Conservation (phyloP, 345 rosid species). For the Tarenaya hassleriana region DNA sequence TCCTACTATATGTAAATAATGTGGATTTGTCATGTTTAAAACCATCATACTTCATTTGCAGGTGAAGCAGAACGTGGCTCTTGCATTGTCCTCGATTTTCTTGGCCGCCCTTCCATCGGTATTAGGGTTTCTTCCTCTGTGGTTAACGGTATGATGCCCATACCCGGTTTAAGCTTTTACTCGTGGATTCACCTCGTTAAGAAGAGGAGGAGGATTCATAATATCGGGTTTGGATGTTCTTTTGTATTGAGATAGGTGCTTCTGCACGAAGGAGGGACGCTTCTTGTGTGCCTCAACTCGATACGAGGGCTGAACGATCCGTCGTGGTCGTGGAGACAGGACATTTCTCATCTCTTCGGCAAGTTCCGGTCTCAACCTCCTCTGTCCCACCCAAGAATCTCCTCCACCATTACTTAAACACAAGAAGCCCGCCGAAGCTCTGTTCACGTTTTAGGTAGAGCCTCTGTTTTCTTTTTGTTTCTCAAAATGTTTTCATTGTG, state of each 20-base stretch:
- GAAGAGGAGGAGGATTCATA: neutral
- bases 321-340: constrained; percentile 75
- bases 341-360: constrained; percentile 40
- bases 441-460: constrained; percentile 39
- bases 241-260: constrained; percentile 47
- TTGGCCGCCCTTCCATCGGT: constrained; percentile 86
- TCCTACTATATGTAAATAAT: neutral
- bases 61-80: constrained; percentile 92
- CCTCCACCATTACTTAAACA: constrained; percentile 7
- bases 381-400: constrained; percentile 16
- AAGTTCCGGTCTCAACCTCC: too few relatives aligned
- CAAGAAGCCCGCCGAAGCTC: too few relatives aligned
- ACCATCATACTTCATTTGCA: constrained; percentile 24
- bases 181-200: too few relatives aligned
- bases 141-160: constrained; percentile 80
- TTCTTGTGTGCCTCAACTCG: constrained; percentile 84
- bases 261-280: constrained; percentile 89
- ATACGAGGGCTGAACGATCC: constrained; percentile 82
- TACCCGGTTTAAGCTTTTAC: neutral
- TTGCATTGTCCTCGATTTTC: constrained; percentile 63
- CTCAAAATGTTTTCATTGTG: too few relatives aligned
- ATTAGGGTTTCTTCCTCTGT: constrained; percentile 79
- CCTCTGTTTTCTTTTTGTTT: too few relatives aligned
- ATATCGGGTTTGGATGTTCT: neutral
- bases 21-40: neutral